These are phyloP conservation scores for Sugiyamaella paludigena DNA, from an alignment of 1,139 yeast species.

Conservation along the genomic window DNA sequence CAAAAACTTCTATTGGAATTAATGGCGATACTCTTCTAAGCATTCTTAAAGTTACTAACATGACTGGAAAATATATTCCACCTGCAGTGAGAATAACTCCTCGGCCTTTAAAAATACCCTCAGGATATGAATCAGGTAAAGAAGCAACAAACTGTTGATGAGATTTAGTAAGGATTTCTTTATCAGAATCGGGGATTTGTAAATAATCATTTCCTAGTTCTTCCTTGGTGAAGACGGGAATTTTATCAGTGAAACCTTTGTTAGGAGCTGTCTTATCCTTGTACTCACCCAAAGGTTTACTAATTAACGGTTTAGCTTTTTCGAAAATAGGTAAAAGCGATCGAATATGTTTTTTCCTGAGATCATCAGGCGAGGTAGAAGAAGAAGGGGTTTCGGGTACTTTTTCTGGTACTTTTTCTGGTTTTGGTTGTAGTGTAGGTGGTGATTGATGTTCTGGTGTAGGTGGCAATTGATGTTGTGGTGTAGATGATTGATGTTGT, in stretches of 20 bases:
- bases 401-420: too few species aligned
- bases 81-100: constrained; percentile 87
- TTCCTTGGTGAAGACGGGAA: constrained; percentile 37
- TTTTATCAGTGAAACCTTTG: constrained; percentile 26
- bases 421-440: too few species aligned
- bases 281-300: constrained; percentile 22
- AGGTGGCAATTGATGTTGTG: too few species aligned
- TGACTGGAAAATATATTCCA: constrained; percentile 71
- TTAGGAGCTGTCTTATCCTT: constrained; percentile 23
- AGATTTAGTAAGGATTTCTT: constrained; percentile 47
- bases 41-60: constrained; percentile 62
- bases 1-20: constrained; percentile 73
- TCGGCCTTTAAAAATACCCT: constrained; percentile 45
- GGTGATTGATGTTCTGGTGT: too few species aligned
- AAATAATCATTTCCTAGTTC: constrained; percentile 53
- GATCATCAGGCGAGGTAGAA: constrained; percentile 3
- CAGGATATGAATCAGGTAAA: constrained; percentile 45
- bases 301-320: constrained; percentile 14
- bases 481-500: too few species aligned
- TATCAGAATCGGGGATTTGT: constrained; percentile 49
- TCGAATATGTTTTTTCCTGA: constrained; percentile 9
- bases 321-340: constrained; percentile 14
- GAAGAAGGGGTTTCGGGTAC: too few species aligned
- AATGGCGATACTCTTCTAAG: constrained; percentile 61
- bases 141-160: constrained; percentile 52